Base-by-base conservation (phyloP, 23 red algal species). In the Porphyridium purpureum region DNA sequence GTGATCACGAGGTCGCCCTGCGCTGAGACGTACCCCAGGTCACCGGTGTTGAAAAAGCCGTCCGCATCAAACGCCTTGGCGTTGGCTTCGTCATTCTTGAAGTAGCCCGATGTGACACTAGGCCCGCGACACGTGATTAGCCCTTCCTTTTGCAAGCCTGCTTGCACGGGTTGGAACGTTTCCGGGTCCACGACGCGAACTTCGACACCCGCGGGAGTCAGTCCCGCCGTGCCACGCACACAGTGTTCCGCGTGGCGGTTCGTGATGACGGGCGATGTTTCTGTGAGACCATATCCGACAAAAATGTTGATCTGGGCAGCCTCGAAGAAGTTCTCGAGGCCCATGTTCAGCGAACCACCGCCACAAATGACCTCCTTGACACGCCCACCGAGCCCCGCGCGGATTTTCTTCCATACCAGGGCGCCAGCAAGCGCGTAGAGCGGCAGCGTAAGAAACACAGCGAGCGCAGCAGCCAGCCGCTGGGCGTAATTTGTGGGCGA, bases 321-420 rank as follows among this genome's bases (percentile, higher is more conserved):
- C 42, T 85, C 90, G 55, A 83, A 98, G 70, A 86, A 98, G 41
- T 98, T 69, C 41, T 98, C 90, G 22, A 98, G 57, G 52, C 75
- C 81, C 27, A 65, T 73, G 6, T 78, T 55, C 61, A 98, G 57
- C 36, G 72, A 69, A 9, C 90, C 90, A 22, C 90, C 79, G 25
- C 90, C 90, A 59, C 73, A 74, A 0, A 98, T 54, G n/a, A 72
- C 60, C 21, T 64, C 60, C 4, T 68, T 50, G 5, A 98, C 34
- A 11, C 75, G 61, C 36, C 74, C 73, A 19, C 79, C 78, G 21
- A 74, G 48, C 9, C 57, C 69, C 7, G 19, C 61, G 3, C 72
- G 64, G 15, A 98, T 75, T 33, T 81, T 78, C 4, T 41, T 27
- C 90, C 90, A 98, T 8, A 83, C 49, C 5, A 93, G 35, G 33